Evolutionary conservation across 768 basidiomycete species (phyloP), one percentile per base, ranked within the genome.

Genomic region (Hortiboletus flavorubellus): DNA sequence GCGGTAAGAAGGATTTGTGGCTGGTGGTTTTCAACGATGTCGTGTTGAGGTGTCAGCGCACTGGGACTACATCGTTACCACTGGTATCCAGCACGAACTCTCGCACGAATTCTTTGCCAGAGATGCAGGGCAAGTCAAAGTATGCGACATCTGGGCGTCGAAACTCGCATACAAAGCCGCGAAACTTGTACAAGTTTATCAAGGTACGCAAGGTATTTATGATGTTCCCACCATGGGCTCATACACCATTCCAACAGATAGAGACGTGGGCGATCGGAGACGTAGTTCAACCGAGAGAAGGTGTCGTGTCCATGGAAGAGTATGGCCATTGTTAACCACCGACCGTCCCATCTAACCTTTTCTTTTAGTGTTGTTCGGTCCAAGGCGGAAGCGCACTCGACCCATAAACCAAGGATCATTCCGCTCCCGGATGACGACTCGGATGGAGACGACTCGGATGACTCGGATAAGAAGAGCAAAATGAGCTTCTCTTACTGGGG

Each of bases 401-500:
- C 82, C 55, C 77, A 79, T 53, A 82, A 85, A 63, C 86, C 91
- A 18, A 76, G 78, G 67, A 81, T 88, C 52, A 77, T 89, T 31
- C 86, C 88, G 37, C 75, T 87, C 63, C 86, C 86, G 29, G 82
- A 84, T 53, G 86, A 86, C 46, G 79, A 86, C 54, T 73, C 75
- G 18, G 76, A 75, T 23, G 84, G 76, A 16, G 81, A 66, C 21
- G 89, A 91, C 30, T 91, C 91, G 4, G 88, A 90, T 61, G 89
- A 92, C 63, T 92, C 89, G 11, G 91, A 92, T 69, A 83, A 86
- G 74, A 89, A 91, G 76, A 90, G 86, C 77, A 93, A 92, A 71
- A 92, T 93, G 91, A 90, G 89, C 75, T 93, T 93, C 73, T 92
- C 90, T 6, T 94, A 93, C 67, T 93, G 91, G 90, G 91, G 91